phyloP scores from a whole-genome alignment of 208 protist genomes.

The Trypanosomatidae sp. region DNA sequence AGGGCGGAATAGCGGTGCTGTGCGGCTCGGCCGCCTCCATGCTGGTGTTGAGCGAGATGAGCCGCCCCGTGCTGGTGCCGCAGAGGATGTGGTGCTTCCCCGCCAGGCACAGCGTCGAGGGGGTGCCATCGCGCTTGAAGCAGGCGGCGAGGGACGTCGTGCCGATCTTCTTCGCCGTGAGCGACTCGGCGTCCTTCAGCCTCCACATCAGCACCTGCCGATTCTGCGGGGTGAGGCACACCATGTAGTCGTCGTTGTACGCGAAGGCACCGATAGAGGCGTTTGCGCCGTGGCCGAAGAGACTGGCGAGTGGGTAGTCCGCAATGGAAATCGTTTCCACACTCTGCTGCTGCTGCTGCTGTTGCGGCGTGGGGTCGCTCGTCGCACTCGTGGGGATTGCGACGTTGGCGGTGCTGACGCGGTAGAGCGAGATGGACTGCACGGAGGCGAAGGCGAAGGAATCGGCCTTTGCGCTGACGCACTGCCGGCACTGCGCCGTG shows the following conservation, averaged over 20 bases:
- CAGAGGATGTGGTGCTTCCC: conserved; percentile 81
- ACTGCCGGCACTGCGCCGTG: conserved; percentile 51
- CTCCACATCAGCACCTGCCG: conserved; percentile 56
- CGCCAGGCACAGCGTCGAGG: conserved; percentile 69
- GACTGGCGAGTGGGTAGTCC: conserved; percentile 49
- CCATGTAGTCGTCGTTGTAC: conserved; percentile 85
- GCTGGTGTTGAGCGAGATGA: conserved; percentile 83
- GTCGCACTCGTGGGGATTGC: conserved; percentile 16
- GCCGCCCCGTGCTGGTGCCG: conserved; percentile 66
- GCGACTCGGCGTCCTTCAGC: conserved; percentile 46
- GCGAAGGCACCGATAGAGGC: conserved; percentile 62
- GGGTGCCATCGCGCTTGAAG: conserved; percentile 66
- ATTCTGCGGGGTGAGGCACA: conserved; percentile 46
- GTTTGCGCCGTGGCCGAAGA: conserved; percentile 55
- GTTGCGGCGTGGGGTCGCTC: conserved; percentile 15
- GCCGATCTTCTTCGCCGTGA: conserved; percentile 48
- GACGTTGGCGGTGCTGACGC: conserved; percentile 29
- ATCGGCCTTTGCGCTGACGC: conserved; percentile 50
- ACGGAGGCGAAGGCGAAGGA: conserved; percentile 64
- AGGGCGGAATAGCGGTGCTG: conserved; percentile 33
- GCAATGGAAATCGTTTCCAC: conserved; percentile 24
- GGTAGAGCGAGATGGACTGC: conserved; percentile 62
- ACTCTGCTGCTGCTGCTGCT: conserved; percentile 1
- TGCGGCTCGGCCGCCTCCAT: conserved; percentile 47
- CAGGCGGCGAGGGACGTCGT: conserved; percentile 22